phyloP scores from a whole-genome alignment of 1,284 basidiomycete genomes.

The Rhodotorula sp. region DNA sequence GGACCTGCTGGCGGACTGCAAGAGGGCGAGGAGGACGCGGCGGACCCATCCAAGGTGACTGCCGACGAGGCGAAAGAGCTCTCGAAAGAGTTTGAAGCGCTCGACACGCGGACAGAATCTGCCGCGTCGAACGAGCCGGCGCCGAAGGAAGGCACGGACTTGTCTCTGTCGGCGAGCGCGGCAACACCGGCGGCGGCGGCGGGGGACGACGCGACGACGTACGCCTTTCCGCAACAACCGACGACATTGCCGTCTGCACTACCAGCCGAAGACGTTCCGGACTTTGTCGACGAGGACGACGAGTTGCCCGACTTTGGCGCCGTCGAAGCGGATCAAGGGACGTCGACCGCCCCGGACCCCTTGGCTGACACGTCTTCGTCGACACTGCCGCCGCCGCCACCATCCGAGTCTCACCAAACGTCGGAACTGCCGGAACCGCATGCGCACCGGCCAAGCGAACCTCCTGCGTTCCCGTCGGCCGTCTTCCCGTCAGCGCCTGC shows the following conservation, averaged over 20 bases:
- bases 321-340: background rate
- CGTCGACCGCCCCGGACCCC: slow-evolving; percentile 6
- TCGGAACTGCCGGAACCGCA: slow-evolving; percentile 22
- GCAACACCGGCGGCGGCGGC: background rate
- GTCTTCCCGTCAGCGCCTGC: slow-evolving; percentile 26
- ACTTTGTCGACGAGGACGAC: slow-evolving; percentile 3
- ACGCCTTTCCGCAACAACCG: slow-evolving; percentile 34
- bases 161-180: background rate
- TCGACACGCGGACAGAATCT: slow-evolving; percentile 15
- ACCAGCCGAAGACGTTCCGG: slow-evolving; percentile 1
- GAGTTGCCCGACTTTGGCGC: background rate
- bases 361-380: background rate
- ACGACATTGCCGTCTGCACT: slow-evolving; percentile 10
- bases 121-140: background rate
- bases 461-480: slow-evolving; percentile 25
- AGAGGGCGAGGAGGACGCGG: slow-evolving; percentile 11
- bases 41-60: slow-evolving; percentile 17
- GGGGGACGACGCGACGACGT: background rate
- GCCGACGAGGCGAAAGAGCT: slow-evolving; percentile 37
- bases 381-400: background rate
- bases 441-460: background rate
- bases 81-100: slow-evolving; percentile 24
- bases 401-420: slow-evolving; percentile 33
- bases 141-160: background rate
- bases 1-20: slow-evolving; percentile 44